A percentile compares a stretch with the other conserved stretches of the same genome.
Conservation (phyloP, 768 basidiomycete genomes). For the Lentinula guzmanii region DNA sequence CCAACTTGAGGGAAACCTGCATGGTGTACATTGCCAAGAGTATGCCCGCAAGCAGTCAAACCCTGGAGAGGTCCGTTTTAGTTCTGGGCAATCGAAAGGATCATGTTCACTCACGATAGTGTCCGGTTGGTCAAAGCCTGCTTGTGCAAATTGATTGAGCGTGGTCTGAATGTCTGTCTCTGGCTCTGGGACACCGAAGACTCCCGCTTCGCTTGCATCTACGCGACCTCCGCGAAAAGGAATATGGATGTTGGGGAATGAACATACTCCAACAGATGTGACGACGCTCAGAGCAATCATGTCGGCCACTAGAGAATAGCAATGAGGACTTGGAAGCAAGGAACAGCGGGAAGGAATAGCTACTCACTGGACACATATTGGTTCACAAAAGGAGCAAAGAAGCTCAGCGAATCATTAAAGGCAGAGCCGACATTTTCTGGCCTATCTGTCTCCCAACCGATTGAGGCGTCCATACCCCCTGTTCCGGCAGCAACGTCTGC, state of each 20-base stretch:
- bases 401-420: conserved; percentile 11
- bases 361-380: conserved; percentile 7
- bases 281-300: conserved; percentile 14
- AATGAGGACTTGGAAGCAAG: not conserved
- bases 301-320: conserved; percentile 13
- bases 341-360: not conserved
- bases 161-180: conserved; percentile 12
- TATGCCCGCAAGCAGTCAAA: conserved; percentile 12
- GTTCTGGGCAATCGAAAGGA: not conserved
- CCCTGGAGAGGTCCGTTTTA: conserved; percentile 7
- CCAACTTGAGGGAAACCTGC: conserved; percentile 14
- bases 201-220: conserved; percentile 15
- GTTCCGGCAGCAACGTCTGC: conserved; percentile 14
- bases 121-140: conserved; percentile 11
- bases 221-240: conserved; percentile 15
- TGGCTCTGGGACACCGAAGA: conserved; percentile 17
- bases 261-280: conserved; percentile 12
- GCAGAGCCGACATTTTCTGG: conserved; percentile 13
- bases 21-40: conserved; percentile 12
- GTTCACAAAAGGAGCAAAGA: conserved; percentile 12
- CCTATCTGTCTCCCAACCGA: conserved; percentile 16
- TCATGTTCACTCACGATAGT: conserved; percentile 11
- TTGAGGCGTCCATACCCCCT: conserved; percentile 18
- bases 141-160: conserved; percentile 9
- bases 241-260: conserved; percentile 10